Evolutionary conservation across 768 basidiomycete genomes (phyloP), one percentile per base, ranked within the genome.

Genomic region (Dentipellis fragilis): DNA sequence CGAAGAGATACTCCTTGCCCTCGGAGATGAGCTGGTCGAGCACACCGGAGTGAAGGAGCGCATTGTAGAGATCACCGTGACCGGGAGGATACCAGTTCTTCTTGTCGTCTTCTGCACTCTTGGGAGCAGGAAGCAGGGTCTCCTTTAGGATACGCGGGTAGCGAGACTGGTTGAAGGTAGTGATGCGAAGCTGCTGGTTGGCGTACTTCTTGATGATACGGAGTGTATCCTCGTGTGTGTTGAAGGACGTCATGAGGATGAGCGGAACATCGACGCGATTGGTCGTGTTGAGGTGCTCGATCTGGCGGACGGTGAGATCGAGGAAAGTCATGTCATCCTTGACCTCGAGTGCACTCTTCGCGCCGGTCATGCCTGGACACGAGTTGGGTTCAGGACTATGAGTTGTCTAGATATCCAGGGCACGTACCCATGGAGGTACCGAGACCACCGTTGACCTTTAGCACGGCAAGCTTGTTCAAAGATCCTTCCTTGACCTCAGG

Each of bases 171-270:
- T 90, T 91, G 78, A 94, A 93, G 57, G 84, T 85, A 52, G 85
- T 85, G 72, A 95, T 92, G 69, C 89, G 88, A 66, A 96, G 81
- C 67, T 93, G 90, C 74, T 94, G 93, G 74, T 93, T 89, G 51
- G 86, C 84, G 70, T 96, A 96, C 74, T 95, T 96, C 71, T 96
- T 92, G 72, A 94, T 92, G 78, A 96, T 91, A 62, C 90, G 87
- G 59, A 90, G 83, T 51, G 94, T 95, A 70, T 97, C 93, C 38
- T 96, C 91, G 69, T 93, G 89, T 17, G 94, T 97, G 78, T 95
- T 95, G 80, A 98, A 97, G 55, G 92, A 95, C 67, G 93, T 96
- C 95, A 96, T 95, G 66, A 97, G 83, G 73, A 96, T 88, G 70
- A 96, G 87, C n/a, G 92, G 93, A 47, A 95, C 90, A 72, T 96